phyloP scores from a whole-genome alignment of 2,329 filamentous ascomycete species.

The Penicillium griseofulvum region DNA sequence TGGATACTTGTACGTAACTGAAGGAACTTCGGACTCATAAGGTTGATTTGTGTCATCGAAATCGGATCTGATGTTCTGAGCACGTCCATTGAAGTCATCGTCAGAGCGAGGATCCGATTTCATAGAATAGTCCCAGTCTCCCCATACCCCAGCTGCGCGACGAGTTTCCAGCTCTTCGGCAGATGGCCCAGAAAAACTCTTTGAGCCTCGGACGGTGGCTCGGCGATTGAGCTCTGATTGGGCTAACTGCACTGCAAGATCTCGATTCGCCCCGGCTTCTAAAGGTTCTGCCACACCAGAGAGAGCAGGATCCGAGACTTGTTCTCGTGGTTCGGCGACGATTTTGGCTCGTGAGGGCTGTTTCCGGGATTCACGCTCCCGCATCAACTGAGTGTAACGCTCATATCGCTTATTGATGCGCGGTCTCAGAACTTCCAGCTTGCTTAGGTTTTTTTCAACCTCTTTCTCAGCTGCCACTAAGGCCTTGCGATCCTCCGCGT shows the following conservation, averaged over 20 bases:
- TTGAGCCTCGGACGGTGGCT: slow-evolving; percentile 59
- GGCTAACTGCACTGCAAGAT: slow-evolving; percentile 74
- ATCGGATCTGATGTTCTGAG: slow-evolving; percentile 50
- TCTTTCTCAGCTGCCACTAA: slow-evolving; percentile 59
- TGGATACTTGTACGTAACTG: slow-evolving; percentile 44
- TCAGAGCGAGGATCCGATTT: slow-evolving; percentile 33
- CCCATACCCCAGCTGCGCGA: slow-evolving; percentile 54
- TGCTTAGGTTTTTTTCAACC: slow-evolving; percentile 63
- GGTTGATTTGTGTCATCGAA: slow-evolving; percentile 28
- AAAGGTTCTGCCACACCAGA: slow-evolving; percentile 60
- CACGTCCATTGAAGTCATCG: slow-evolving; percentile 51
- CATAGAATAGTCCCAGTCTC: slow-evolving; percentile 50
- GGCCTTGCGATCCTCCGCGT: slow-evolving; percentile 56
- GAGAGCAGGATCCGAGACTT: slow-evolving; percentile 57
- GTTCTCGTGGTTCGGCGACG: slow-evolving; percentile 17
- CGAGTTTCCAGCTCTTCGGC: slow-evolving; percentile 57
- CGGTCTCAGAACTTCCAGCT: slow-evolving; percentile 76
- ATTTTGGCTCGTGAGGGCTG: slow-evolving; percentile 20
- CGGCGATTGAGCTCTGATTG: slow-evolving; percentile 68
- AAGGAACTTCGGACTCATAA: slow-evolving; percentile 10
- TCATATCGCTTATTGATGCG: slow-evolving; percentile 69
- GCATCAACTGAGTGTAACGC: slow-evolving; percentile 59
- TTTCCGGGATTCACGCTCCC: slow-evolving; percentile 46
- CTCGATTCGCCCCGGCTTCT: slow-evolving; percentile 67
- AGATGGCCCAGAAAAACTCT: slow-evolving; percentile 47